phyloP scores from a whole-genome alignment of 495 filamentous ascomycete genomes.

The Sphaerosporella brunnea region DNA sequence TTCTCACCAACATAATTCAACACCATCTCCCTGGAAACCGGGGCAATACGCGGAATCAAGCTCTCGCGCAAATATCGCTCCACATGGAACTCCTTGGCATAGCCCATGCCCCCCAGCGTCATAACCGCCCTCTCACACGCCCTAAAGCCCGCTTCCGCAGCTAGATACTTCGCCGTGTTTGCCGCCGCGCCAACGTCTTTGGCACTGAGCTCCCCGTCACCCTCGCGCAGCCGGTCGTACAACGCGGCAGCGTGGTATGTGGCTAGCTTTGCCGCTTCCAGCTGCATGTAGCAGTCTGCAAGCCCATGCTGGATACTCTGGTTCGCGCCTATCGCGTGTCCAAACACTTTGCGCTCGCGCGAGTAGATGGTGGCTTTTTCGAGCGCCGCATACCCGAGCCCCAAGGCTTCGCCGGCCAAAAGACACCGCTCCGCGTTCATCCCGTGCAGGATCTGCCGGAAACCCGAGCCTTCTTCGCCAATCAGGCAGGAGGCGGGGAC shows the following conservation, averaged over 20 bases:
- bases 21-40: slow-evolving; percentile 65
- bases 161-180: slow-evolving; percentile 63
- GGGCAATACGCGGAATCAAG: slow-evolving; percentile 57
- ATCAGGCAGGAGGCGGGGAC: slow-evolving; percentile 45
- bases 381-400: slow-evolving; percentile 57
- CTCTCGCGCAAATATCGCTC: slow-evolving; percentile 60
- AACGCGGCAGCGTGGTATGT: slow-evolving; percentile 62
- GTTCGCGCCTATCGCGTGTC: slow-evolving; percentile 53
- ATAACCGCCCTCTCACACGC: slow-evolving; percentile 53
- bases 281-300: slow-evolving; percentile 55
- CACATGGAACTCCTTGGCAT: slow-evolving; percentile 62
- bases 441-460: slow-evolving; percentile 62
- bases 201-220: not conserved
- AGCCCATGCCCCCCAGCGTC: slow-evolving; percentile 58
- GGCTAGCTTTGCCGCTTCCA: slow-evolving; percentile 61
- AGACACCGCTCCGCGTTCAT: slow-evolving; percentile 73
- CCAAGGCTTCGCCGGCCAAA: slow-evolving; percentile 58
- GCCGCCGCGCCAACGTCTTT: slow-evolving; percentile 45
- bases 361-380: slow-evolving; percentile 48
- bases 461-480: slow-evolving; percentile 52
- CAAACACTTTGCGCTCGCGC: slow-evolving; percentile 50
- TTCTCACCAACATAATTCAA: slow-evolving; percentile 63
- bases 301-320: slow-evolving; percentile 61
- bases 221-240: slow-evolving; percentile 37
- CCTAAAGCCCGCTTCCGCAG: slow-evolving; percentile 58